Evolutionary conservation across 1,284 basidiomycete genomes (phyloP), one percentile per base, ranked within the genome.

Genomic region (Stereum hirsutum): DNA sequence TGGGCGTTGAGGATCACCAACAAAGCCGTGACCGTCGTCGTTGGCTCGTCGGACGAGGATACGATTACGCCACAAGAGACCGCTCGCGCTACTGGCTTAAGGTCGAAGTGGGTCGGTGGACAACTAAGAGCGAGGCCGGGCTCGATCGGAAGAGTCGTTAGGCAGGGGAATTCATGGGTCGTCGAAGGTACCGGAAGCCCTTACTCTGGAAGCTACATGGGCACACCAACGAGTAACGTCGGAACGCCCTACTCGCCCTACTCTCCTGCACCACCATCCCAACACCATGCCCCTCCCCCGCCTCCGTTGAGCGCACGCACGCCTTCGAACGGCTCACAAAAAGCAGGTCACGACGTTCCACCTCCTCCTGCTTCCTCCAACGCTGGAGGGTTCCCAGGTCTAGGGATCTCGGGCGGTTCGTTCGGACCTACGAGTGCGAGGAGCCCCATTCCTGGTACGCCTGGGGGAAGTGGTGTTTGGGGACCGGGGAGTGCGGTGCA

Each of bases 1-100:
- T 89, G 87, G 61, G 81, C 82, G 32, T 74, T 89, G 49, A 75
- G 78, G 34, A 69, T 87, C 44, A 76, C 75, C 19, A 69, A 72
- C 12, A 77, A 77, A 40, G 78, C 83, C 3, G 70, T 82, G 39
- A 74, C 78, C 46, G 78, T 76, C 17, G 81, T 86, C 25, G 70
- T 74, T 1, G 86, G 83, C 2, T 66, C 70, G 6, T 78, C 82
- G 54, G 66, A 72, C 38, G 54, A 66, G 0, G 63, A 64, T 7
- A 79, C 76, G 0, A 61, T 83, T 43, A 78, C 85, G 42, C 76
- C 78, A 2, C 78, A 79, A 55, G 68, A 79, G 1, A 65, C 72
- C 1, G 68, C 75, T 15, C 72, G 68, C 41, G 68, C 71, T 46
- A 58, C 65, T 15, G 57, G 56, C 35, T 46, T 68, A 28, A 66